These are phyloP conservation scores for Hirsutella minnesotensis DNA, from an alignment of 2,329 filamentous ascomycete genomes.

Conservation along the genomic window DNA sequence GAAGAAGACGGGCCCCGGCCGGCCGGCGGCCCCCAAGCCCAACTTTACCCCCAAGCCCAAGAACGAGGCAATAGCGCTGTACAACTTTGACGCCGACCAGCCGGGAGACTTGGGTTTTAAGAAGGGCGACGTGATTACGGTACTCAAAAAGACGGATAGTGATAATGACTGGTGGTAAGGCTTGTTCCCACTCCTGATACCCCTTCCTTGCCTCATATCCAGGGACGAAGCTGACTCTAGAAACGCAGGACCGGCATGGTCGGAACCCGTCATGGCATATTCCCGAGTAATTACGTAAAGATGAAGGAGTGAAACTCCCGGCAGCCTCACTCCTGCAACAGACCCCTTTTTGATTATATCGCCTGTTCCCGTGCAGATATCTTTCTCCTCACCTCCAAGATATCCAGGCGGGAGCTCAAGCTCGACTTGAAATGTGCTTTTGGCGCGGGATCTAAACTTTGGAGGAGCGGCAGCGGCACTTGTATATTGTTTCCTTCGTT, in stretches of 20 bases:
- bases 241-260: slow-evolving; percentile 69
- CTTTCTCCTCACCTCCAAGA: too few relatives aligned
- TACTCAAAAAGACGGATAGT: slow-evolving; percentile 87
- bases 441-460: neutral
- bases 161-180: slow-evolving; percentile 87
- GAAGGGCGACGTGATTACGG: slow-evolving; percentile 93
- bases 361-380: too few relatives aligned
- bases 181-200: too few relatives aligned
- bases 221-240: neutral
- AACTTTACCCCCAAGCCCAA: slow-evolving; percentile 55
- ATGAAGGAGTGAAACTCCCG: slow-evolving; percentile 37
- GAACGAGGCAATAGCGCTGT: slow-evolving; percentile 84
- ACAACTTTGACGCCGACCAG: slow-evolving; percentile 89
- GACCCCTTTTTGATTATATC: too few relatives aligned
- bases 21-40: slow-evolving; percentile 83
- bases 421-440: too few relatives aligned
- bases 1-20: slow-evolving; percentile 49
- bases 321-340: too few relatives aligned
- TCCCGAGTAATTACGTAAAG: slow-evolving; percentile 72
- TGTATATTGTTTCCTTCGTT: neutral
- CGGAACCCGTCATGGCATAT: slow-evolving; percentile 77
- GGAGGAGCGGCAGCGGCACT: neutral
- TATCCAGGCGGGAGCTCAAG: too few relatives aligned
- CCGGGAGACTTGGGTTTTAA: slow-evolving; percentile 89
- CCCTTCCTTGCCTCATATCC: too few relatives aligned